These are phyloP conservation scores for Cordyceps javanica DNA, from an alignment of 2,329 filamentous ascomycete species.

Conservation along the genomic window DNA sequence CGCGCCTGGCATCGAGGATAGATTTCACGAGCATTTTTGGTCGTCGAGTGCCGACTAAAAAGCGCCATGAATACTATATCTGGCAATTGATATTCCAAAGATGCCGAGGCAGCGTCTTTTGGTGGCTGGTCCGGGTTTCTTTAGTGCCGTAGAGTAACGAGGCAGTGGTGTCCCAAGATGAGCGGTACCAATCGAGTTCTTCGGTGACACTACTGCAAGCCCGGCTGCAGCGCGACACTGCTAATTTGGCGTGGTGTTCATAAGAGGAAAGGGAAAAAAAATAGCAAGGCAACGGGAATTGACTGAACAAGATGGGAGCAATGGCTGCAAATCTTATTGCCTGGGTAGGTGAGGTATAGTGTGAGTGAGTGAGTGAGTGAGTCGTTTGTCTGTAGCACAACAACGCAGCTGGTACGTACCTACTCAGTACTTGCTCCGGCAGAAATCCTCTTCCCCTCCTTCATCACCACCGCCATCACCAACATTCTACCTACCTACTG, in stretches of 20 bases:
- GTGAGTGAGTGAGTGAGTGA: no score
- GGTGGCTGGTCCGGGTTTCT: background rate
- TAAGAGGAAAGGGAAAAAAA: background rate
- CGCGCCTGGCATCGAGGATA: background rate
- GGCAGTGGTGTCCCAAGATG: background rate
- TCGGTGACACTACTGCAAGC: slow-evolving; percentile 1
- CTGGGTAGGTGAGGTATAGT: no score
- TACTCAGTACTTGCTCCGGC: background rate
- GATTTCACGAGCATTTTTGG: slow-evolving; percentile 9
- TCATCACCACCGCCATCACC: background rate
- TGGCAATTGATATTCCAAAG: slow-evolving; percentile 3
- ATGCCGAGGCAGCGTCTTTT: slow-evolving; percentile 4
- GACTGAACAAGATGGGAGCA: background rate
- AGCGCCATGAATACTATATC: slow-evolving; percentile 1
- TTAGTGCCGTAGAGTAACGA: background rate
- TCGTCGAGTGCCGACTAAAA: background rate
- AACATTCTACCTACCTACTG: background rate
- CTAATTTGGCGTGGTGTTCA: background rate
- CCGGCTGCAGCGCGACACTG: background rate
- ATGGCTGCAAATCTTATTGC: no score
- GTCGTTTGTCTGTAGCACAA: no score
- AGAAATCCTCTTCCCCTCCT: background rate
- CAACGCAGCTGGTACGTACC: background rate
- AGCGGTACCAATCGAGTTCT: background rate
- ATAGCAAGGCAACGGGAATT: background rate